These are phyloP conservation scores for Pythium guiyangense DNA, from an alignment of 352 stramenopile species.

Conservation along the genomic window DNA sequence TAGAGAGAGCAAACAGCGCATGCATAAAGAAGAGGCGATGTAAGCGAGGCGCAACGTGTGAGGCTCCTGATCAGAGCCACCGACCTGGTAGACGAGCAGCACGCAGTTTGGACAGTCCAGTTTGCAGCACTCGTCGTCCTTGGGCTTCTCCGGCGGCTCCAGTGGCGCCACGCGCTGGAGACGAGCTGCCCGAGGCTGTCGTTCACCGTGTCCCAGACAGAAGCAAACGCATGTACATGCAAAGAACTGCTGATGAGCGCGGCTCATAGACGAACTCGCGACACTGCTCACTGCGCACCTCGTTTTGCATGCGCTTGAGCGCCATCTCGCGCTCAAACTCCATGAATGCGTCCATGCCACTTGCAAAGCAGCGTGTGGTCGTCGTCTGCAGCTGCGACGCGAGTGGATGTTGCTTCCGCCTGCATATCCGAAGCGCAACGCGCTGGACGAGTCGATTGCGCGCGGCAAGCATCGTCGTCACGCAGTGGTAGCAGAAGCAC, in stretches of 20 bases:
- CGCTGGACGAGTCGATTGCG: background rate
- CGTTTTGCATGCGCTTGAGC: slow-evolving; percentile 44
- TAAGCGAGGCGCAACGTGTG: background rate
- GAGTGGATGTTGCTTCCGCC: background rate
- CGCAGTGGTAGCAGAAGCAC: no score
- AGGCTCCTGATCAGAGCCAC: background rate
- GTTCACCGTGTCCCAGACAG: background rate
- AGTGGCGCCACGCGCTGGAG: slow-evolving; percentile 25
- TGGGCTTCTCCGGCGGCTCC: slow-evolving; percentile 51
- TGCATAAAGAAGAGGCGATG: background rate
- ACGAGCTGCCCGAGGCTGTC: slow-evolving; percentile 14
- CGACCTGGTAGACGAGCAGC: slow-evolving; percentile 79
- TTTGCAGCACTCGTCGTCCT: slow-evolving; percentile 81
- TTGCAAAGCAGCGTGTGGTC: slow-evolving; percentile 16
- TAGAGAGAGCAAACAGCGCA: slow-evolving; percentile 12
- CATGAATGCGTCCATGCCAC: slow-evolving; percentile 79
- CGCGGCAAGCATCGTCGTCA: background rate
- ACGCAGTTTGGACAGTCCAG: slow-evolving; percentile 86
- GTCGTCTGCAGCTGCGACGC: background rate
- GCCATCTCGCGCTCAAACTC: slow-evolving; percentile 84
- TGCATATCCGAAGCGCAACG: background rate
- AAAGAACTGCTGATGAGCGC: no score
- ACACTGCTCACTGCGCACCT: slow-evolving; percentile 18
- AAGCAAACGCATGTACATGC: no score
- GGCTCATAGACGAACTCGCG: no score